These are phyloP conservation scores for Saksenaea vasiformis DNA, from an alignment of 371 early-diverging fungal species.

Conservation along the genomic window DNA sequence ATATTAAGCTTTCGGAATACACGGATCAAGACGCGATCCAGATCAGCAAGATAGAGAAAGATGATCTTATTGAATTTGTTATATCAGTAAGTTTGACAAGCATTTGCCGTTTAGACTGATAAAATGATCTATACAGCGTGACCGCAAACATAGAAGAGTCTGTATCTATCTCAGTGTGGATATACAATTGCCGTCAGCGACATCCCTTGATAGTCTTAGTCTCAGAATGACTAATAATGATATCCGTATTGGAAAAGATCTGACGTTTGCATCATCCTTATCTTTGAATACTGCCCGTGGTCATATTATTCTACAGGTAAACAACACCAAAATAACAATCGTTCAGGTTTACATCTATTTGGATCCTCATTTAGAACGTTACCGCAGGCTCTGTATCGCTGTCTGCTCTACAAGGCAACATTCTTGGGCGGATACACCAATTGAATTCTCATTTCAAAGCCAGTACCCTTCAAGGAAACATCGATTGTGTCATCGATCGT, in stretches of 20 bases:
- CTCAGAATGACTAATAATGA: neutral
- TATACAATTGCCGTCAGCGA: neutral
- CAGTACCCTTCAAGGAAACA: neutral
- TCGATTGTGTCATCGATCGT: neutral
- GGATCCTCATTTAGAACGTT: neutral
- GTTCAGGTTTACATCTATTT: neutral
- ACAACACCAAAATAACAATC: neutral
- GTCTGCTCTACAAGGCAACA: neutral
- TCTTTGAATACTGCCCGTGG: neutral
- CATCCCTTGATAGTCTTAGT: neutral
- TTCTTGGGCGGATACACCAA: neutral
- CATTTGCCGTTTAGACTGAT: neutral
- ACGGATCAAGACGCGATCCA: neutral
- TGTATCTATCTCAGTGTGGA: neutral
- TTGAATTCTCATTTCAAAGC: neutral
- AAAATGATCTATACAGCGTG: neutral
- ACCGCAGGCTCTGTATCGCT: neutral
- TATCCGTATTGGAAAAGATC: neutral
- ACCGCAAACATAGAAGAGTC: neutral
- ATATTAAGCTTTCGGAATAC: neutral
- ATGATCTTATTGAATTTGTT: neutral
- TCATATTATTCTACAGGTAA: neutral
- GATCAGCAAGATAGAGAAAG: neutral
- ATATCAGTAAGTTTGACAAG: neutral
- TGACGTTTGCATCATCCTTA: neutral